Base-by-base conservation (phyloP, 139 green algal genomes). In the Limnomonas spitsbergensis region DNA sequence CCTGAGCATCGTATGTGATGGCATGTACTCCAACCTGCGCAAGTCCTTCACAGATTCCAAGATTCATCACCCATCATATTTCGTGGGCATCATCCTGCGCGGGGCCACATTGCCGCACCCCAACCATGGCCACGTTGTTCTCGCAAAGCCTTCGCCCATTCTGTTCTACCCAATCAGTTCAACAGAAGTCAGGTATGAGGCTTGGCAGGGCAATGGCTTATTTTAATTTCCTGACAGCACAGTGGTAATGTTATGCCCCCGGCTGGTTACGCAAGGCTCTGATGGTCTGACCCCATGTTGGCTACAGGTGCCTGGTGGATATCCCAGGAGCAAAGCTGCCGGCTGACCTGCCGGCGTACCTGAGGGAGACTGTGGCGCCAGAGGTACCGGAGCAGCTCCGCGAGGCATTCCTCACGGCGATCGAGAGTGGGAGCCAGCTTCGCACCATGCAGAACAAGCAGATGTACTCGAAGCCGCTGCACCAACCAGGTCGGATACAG, bases 101-200 rank as follows among this genome's bases (percentile, higher is more conserved):
- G 79, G 85, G 7, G 82, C 77, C 67, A 72, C 80, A 35, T 87
- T 99, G 83, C 95, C 95, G 1, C 82, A 93, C 82, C 75, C 90
- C 47, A 93, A 94, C 83, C 93, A 97, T 82, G 96, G 96, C 2
- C 96, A 99, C 78, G 96, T 99, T 4, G 83, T 99, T 32, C 88
- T 99, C 2, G 94, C 86, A n/a, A 87, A 95, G 36, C 96, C 96
- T 40, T 97, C 93, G 0, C 96, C 96, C 36, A 90, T 99, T 71
- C 92, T 99, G 24, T 98, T 99, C 87, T 99, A 99, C 91, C 96
- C 95, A n/a, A 98, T 98, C 83, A 92, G 83, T 66, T 85, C 80
- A 36, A 92, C 75, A 3, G 93, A 98, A 86, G 92, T 96, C 75
- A 76, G 92, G 69, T 91, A 78, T 32, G 83, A 3, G 31, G 40